phyloP scores from a whole-genome alignment of 164 flowering plant species.

The Kalanchoe fedtschenkoi region DNA sequence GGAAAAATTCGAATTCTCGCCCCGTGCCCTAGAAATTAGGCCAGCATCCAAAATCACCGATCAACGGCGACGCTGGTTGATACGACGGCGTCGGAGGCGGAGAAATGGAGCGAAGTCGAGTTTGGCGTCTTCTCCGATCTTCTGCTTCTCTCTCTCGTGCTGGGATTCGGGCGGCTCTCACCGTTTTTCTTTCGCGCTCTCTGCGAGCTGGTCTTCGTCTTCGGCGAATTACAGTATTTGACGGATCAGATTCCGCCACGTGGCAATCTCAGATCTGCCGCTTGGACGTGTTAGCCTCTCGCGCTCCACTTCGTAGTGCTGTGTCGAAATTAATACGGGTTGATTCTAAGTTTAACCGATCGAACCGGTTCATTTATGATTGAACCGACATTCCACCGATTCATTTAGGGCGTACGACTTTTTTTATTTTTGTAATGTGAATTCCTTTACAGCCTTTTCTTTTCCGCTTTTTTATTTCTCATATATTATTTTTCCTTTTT shows the following conservation, averaged over 20 bases:
- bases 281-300: conserved; percentile 1
- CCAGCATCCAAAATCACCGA: background rate
- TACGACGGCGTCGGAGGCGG: background rate
- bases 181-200: conserved; percentile 2
- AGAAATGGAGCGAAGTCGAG: background rate
- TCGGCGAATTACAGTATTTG: background rate
- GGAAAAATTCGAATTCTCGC: background rate
- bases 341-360: too few relatives aligned
- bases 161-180: background rate
- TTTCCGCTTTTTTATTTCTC: too few relatives aligned
- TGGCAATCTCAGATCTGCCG: background rate
- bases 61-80: background rate
- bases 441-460: too few relatives aligned
- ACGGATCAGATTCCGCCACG: background rate
- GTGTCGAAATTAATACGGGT: background rate
- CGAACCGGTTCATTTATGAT: too few relatives aligned
- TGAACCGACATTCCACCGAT: background rate
- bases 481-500: too few relatives aligned
- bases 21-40: conserved; percentile 6
- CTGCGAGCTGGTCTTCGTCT: background rate
- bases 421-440: too few relatives aligned
- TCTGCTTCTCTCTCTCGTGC: background rate
- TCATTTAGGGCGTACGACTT: background rate
- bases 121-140: too few relatives aligned
- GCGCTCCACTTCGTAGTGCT: background rate